Percentiles rank a stretch among this genome's conserved stretches.
These are phyloP conservation scores for Sphagnum magellanicum DNA, from an alignment of 228 moss, liverwort and hornwort genomes.

Conservation along the genomic window DNA sequence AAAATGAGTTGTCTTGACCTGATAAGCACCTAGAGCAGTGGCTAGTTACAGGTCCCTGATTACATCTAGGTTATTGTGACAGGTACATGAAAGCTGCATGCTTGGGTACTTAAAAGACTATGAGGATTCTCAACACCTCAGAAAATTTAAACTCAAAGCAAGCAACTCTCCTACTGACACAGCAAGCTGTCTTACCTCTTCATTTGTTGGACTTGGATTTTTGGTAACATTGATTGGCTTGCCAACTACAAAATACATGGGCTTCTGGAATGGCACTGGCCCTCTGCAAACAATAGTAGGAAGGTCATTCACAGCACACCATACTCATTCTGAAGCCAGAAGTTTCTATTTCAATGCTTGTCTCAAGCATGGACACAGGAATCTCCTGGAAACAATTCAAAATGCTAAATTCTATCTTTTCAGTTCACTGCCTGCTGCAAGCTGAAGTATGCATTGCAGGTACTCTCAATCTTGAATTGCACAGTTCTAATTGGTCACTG, in stretches of 20 bases:
- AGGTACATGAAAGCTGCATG: neutral
- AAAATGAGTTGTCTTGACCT: neutral
- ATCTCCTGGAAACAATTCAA: no score
- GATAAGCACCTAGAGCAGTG: neutral
- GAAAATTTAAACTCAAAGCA: neutral
- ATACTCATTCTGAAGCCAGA: no score
- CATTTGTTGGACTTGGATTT: constrained; percentile 51
- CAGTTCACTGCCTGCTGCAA: neutral
- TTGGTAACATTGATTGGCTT: constrained; percentile 72
- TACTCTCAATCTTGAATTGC: neutral
- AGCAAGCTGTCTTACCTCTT: constrained; percentile 34
- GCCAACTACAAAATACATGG: constrained; percentile 76
- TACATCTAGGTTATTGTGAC: neutral
- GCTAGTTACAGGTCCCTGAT: neutral
- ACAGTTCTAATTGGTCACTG: neutral
- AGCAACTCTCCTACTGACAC: neutral
- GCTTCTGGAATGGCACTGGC: constrained; percentile 66
- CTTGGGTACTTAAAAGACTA: neutral
- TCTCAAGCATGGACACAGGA: no score
- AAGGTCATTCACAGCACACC: no score
- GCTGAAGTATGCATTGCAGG: neutral
- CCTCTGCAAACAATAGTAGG: constrained; percentile 36
- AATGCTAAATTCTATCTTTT: neutral
- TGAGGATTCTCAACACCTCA: neutral
- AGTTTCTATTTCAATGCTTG: no score